Percentiles rank a stretch among this genome's conserved stretches.
phyloP scores from a whole-genome alignment of 2,329 filamentous ascomycete species.

The Chrysosporium keratinophilum region DNA sequence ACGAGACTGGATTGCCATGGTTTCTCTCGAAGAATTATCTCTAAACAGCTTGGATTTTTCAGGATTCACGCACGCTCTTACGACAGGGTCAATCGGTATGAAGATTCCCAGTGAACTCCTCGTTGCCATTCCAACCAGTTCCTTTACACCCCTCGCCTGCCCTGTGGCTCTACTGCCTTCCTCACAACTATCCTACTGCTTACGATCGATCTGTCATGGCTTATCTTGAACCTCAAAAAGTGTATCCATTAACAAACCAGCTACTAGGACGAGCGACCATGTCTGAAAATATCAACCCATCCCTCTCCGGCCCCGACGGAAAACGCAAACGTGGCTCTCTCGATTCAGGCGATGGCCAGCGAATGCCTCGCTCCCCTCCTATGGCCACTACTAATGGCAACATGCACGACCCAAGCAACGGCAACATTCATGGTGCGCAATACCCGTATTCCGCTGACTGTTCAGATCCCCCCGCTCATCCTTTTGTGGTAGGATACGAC shows the following conservation, averaged over 20 bases:
- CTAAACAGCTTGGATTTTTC: background rate
- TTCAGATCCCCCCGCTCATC: conserved; percentile 24
- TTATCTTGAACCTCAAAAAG: background rate
- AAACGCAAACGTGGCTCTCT: conserved; percentile 37
- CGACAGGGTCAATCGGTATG: background rate
- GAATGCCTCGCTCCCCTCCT: conserved; percentile 33
- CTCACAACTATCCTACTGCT: background rate
- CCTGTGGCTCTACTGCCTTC: background rate
- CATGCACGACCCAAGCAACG: conserved; percentile 22
- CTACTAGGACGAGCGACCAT: background rate
- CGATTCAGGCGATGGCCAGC: conserved; percentile 32
- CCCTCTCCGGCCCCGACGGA: conserved; percentile 13
- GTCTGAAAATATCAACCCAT: conserved; percentile 7
- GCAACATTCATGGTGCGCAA: conserved; percentile 26
- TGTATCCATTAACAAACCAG: background rate
- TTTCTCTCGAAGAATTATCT: background rate
- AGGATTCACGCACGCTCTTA: background rate
- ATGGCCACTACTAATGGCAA: conserved; percentile 17
- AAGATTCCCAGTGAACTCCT: no score
- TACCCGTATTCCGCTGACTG: conserved; percentile 22
- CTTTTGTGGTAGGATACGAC: conserved; percentile 25
- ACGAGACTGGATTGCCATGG: background rate
- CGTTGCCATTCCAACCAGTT: no score
- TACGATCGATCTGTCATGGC: background rate
- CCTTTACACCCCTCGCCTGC: no score